Evolutionary conservation across 2,329 filamentous ascomycete genomes (phyloP), one percentile per base, ranked within the genome.

Genomic region (Cordyceps farinosa): DNA sequence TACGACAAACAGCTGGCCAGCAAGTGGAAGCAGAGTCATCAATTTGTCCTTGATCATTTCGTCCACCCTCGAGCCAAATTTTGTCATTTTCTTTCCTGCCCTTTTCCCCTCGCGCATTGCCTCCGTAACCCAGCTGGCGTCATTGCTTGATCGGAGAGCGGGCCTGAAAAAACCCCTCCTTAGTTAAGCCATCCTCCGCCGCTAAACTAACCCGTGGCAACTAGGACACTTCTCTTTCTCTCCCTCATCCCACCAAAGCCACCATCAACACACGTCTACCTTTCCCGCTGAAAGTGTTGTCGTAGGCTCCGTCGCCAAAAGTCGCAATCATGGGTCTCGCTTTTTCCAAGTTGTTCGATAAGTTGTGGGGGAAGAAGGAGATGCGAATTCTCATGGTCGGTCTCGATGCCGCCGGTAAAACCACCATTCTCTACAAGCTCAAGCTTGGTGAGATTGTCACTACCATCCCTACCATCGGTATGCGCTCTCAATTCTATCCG

Each of bases 311-410:
- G 70, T 69, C 72, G 74, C 73, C 72, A 64, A 65, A 71, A 74
- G 78, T 80, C 84, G 84, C 85, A 83, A 93, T 80, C 81, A 99
- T 99, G 95, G 95, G 95, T 96, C 87, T 98, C 80, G 88, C 90
- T 77, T 92, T 98, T 83, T 98, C 93, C 75, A 97, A 95, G 87
- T 80, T 98, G 77, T 95, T 98, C 80, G 91, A 96, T 78, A 88
- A 90, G 84, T 87, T 98, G 80, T 97, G 92, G 90, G 92, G 94
- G 76, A 97, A 97, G 90, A 98, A 98, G 89, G 95, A 99, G 88
- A 99, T 99, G 95, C 89, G 95, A 86, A 97, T 99, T 84, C 82
- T 99, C 81, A 99, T 99, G 95, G 93, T 99, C 74, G 95, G 95
- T 87, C 89, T 99, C 75, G 95, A 99, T 81, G 95, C 95, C 75